Conservation (phyloP, 2,329 filamentous ascomycete species). For the Zasmidium angulare region DNA sequence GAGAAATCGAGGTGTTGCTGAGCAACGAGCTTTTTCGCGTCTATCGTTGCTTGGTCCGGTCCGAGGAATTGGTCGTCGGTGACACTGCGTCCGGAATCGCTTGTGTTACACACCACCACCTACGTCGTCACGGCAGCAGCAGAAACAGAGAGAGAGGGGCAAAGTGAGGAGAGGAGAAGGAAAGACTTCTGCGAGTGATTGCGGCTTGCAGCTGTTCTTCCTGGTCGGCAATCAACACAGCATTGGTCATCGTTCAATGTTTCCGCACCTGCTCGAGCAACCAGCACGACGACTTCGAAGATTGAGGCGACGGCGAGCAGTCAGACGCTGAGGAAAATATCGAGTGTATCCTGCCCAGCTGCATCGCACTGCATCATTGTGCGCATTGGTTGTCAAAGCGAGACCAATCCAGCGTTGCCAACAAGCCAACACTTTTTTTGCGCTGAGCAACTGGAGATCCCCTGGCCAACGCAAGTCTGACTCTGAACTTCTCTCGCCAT, state of each 20-base stretch:
- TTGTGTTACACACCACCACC: background rate
- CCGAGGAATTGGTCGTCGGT: background rate
- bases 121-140: background rate
- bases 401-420: slow-evolving; percentile 7
- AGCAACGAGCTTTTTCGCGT: background rate
- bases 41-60: background rate
- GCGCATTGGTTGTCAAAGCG: slow-evolving; percentile 6
- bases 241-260: background rate
- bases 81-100: background rate
- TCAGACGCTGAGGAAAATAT: slow-evolving; percentile 7
- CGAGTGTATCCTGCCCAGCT: too few relatives aligned
- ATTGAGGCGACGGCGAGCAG: background rate
- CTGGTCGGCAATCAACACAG: too few relatives aligned
- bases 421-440: background rate
- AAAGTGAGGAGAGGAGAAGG: background rate
- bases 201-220: background rate
- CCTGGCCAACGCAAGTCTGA: background rate
- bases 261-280: slow-evolving; percentile 2
- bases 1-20: background rate
- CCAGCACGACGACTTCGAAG: background rate
- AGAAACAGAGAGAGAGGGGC: too few relatives aligned
- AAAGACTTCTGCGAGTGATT: slow-evolving; percentile 7
- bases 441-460: background rate
- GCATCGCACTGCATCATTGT: slow-evolving; percentile 2
- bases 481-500: background rate